Conservation (phyloP, 2,329 filamentous ascomycete species). For the Pseudogymnoascus pannorum region DNA sequence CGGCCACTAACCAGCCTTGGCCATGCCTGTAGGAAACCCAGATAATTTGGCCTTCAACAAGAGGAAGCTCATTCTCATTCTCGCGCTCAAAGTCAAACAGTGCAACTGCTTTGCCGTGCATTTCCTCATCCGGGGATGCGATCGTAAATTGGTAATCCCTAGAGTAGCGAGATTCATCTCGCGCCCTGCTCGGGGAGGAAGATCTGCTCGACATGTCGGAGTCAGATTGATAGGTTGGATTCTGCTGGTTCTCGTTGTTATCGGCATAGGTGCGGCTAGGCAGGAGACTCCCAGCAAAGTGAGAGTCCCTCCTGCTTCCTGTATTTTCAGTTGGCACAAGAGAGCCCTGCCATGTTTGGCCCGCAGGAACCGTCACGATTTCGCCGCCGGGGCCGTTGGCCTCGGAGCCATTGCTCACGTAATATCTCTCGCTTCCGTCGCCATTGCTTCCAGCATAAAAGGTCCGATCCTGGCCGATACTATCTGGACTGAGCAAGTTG, state of each 20-base stretch:
- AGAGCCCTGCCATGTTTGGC: conserved; percentile 37
- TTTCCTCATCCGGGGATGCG: conserved; percentile 91
- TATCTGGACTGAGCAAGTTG: conserved; percentile 40
- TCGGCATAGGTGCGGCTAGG: conserved; percentile 32
- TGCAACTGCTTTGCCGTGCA: conserved; percentile 93
- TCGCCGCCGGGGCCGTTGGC: conserved; percentile 72
- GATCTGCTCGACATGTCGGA: conserved; percentile 52
- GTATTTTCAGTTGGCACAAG: conserved; percentile 33
- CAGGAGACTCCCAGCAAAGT: conserved; percentile 42
- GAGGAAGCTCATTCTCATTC: conserved; percentile 90
- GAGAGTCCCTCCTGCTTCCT: conserved; percentile 43
- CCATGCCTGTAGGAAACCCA: conserved; percentile 94
- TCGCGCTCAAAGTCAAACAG: conserved; percentile 92
- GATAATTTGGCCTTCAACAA: conserved; percentile 92
- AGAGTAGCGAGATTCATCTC: conserved; percentile 74
- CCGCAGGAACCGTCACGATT: conserved; percentile 68
- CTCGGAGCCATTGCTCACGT: conserved; percentile 61
- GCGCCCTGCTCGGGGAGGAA: conserved; percentile 50
- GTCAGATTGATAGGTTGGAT: conserved; percentile 36
- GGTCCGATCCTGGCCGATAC: conserved; percentile 54
- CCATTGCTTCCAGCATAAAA: conserved; percentile 59
- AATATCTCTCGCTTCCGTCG: conserved; percentile 69
- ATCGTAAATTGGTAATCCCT: conserved; percentile 93
- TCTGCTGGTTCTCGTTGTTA: conserved; percentile 30
- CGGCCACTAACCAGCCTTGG: conserved; percentile 94